Base-by-base conservation (phyloP, 2,329 filamentous ascomycete genomes). In the Cordyceps cateniannulata region DNA sequence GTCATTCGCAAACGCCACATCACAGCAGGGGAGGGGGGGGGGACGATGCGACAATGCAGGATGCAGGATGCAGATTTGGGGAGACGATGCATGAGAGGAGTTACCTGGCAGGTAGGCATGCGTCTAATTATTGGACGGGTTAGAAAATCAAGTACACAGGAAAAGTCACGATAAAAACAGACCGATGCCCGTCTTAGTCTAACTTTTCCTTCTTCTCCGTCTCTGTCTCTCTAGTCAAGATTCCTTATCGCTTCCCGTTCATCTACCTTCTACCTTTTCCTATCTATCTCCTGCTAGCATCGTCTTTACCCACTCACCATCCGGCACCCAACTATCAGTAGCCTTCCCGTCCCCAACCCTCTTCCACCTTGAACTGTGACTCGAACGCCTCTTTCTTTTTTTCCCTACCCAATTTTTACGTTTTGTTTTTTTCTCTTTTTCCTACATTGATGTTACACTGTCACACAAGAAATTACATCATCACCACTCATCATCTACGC, bases 1-100 rank as follows among this genome's bases (percentile, higher is more conserved):
- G 51, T 55, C 52, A 45, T 55, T 54, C 16, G 24, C 35, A 54
- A 27, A 54, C 51, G 51, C 40, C 25, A 55, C 52, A 55, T 44
- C 16, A 54, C 38, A 54, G 35, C 35, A n/a, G 38, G 38, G 38
- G 16, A 27, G 5, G 38, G 18, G 38, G 14, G 38, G 38, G 16
- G 35, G 29, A 29, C 29, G 32, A 52, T 35, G 51, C 29, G 51
- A 54, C 35, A 22, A 54, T 42, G 51, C 32, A 54, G 45, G 45
- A 35, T 8, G 29, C 50, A 52, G 32, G 12, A 18, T 49, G 25
- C 47, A 27, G 25, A 49, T 49, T 48, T 24, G 38, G 38, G 38
- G 38, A 6, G 38, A n/a, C 38, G 16, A 42, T n/a, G 16, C 38
- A 42, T 10, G 35, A 12, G 14, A 16, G 35, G 9, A 38, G 5